Evolutionary conservation across 495 filamentous ascomycete genomes (phyloP), one percentile per base, ranked within the genome.

Genomic region (Xylaria intraflava): DNA sequence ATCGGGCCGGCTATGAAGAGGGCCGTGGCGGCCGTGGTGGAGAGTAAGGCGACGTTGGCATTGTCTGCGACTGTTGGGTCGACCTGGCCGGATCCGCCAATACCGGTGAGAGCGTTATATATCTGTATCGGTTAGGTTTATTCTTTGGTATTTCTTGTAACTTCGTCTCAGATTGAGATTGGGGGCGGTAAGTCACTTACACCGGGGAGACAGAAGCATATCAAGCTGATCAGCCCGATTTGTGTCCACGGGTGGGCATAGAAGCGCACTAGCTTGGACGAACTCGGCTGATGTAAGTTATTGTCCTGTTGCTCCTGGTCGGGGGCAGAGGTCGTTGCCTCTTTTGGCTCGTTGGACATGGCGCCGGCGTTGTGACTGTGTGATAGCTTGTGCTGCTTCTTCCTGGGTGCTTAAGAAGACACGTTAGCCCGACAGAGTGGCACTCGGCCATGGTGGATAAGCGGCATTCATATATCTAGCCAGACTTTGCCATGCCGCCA

Each of bases 1-100:
- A 74, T 70, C 0, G 72, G 69, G 6, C 72, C 72, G 14, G 69
- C 72, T 1, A 76, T 50, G 54, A 73, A 74, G 0, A 75, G 60
- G 9, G 72, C 71, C 12, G 71, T 72, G 6, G 44, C 73, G 0
- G 73, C 70, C 1, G 66, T 73, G 10, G 66, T 64, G 29, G 72
- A 57, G 17, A 73, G 57, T 2, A 74, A 51, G 11, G 73, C 72
- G 9, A 76, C 72, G 9, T 53, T 72, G 5, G 73, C 69, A 58
- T 75, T 74, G 35, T 69, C 69, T 20, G 71, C 64, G 11, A 74
- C 70, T 3, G 70, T 69, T 43, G 68, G 42, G 33, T 59, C 53
- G 44, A 59, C 57, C 31, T 59, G 56, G 16, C 56, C 56, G 6
- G 56, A 48, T n/a, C 56, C 56, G 43, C 56, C 56, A 19, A 59